phyloP scores from a whole-genome alignment of 2,329 filamentous ascomycete genomes.

The Pseudocercospora ulei region DNA sequence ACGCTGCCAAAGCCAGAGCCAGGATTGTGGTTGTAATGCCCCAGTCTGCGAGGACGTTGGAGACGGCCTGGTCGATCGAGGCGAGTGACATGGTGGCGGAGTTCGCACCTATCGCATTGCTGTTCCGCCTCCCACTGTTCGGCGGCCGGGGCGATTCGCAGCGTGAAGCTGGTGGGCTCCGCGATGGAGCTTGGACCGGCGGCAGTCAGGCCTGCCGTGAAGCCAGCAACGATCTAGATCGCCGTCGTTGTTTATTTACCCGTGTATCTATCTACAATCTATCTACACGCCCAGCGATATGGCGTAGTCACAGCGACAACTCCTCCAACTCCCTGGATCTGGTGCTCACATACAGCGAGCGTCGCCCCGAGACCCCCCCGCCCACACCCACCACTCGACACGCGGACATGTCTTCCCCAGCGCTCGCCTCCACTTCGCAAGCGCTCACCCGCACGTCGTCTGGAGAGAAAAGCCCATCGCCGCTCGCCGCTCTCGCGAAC shows the following conservation, averaged over 20 bases:
- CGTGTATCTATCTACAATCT: no score
- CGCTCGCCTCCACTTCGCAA: slow-evolving; percentile 11
- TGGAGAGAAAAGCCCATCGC: slow-evolving; percentile 11
- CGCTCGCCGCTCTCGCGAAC: slow-evolving; percentile 7
- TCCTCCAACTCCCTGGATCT: no score
- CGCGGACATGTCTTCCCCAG: slow-evolving; percentile 11
- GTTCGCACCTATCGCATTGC: not conserved
- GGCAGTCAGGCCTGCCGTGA: not conserved
- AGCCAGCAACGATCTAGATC: no score
- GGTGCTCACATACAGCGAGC: slow-evolving; percentile 5
- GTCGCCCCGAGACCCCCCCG: no score
- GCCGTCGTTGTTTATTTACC: no score
- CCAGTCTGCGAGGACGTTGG: slow-evolving; percentile 66
- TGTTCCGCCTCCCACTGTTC: slow-evolving; percentile 1
- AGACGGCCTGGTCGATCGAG: slow-evolving; percentile 58
- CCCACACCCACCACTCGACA: not conserved
- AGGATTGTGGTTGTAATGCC: slow-evolving; percentile 69
- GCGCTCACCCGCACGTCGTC: slow-evolving; percentile 15
- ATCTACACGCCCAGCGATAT: no score
- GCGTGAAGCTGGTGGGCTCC: not conserved
- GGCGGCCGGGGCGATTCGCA: slow-evolving; percentile 4
- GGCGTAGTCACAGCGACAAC: no score
- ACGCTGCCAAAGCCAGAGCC: slow-evolving; percentile 53
- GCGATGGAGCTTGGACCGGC: not conserved
- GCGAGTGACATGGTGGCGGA: slow-evolving; percentile 18